Base-by-base conservation (phyloP, 805 yeast species). In the Candida sithepensis region DNA sequence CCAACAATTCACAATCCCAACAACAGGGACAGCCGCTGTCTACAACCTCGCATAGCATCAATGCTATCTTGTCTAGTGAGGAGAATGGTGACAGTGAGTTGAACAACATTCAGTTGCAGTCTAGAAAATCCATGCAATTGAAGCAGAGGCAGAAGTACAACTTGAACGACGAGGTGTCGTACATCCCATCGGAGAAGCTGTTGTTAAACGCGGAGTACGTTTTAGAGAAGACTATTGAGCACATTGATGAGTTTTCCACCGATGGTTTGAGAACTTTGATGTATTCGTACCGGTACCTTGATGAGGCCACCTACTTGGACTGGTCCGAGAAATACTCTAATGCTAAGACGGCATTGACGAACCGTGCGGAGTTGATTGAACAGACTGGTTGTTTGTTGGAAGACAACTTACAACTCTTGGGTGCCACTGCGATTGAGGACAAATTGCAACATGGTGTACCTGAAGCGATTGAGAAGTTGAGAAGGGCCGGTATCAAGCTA, bases 381-480 rank as follows among this genome's bases (percentile, higher is more conserved):
- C 71, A 69, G 23, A 79, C 82, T 3, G 98, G 97, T 19, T 85
- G 77, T 41, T 63, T 72, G 43, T 71, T 94, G 46, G 99, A 94
- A 65, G 67, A 64, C 10, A 74, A 76, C n/a, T 69, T 92, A 34
- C 82, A 76, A 46, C 68, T 94, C 7, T 64, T 84, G 8, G 99
- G 99, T 4, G 97, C 96, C 3, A 90, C 97, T 4, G 99, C 98
- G 0, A 94, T 94, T 52, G 99, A 94, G 63, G 99, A 94, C 63
- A 94, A 92, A 61, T 73, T 94, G 36, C 99, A 94, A 68, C 85
- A 84, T 21, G 99, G 99, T n/a, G 99, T 94, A 6, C 85, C 97
- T 20, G 96, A 91, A 46, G 80, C 98, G 0, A 91, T 94, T 53
- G 97, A 89, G 49, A 90, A 89, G 60, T 74, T 94, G 43, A 79